phyloP scores from a whole-genome alignment of 495 filamentous ascomycete genomes.

The Aspergillus asperescens region DNA sequence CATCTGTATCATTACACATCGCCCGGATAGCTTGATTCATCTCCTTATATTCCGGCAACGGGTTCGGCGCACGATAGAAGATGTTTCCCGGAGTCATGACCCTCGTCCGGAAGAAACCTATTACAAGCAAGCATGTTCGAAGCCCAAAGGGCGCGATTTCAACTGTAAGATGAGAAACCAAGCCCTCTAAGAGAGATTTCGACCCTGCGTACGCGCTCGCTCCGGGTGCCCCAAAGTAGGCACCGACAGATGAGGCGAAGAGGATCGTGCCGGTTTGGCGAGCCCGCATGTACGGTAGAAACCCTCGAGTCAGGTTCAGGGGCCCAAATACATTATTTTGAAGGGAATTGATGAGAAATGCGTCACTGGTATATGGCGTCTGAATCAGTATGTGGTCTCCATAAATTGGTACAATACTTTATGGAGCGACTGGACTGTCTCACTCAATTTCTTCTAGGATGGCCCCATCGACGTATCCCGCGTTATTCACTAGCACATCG shows the following conservation, averaged over 20 bases:
- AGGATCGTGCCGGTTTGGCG: slow-evolving; percentile 39
- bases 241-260: slow-evolving; percentile 28
- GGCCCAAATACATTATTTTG: slow-evolving; percentile 40
- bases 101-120: slow-evolving; percentile 28
- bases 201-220: slow-evolving; percentile 16
- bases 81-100: slow-evolving; percentile 8
- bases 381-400: too few species aligned
- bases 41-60: slow-evolving; percentile 1
- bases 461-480: slow-evolving; percentile 36
- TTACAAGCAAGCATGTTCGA: slow-evolving; percentile 40
- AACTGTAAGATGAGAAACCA: slow-evolving; percentile 27
- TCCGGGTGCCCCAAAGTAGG: slow-evolving; percentile 18
- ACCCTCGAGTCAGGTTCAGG: slow-evolving; percentile 38
- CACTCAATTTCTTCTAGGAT: neutral
- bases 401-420: too few species aligned
- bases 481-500: slow-evolving; percentile 46
- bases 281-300: slow-evolving; percentile 40
- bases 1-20: neutral
- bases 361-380: slow-evolving; percentile 1
- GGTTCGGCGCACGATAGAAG: neutral
- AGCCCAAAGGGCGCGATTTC: slow-evolving; percentile 25
- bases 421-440: too few species aligned
- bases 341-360: neutral
- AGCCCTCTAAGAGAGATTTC: slow-evolving; percentile 30
- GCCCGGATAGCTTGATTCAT: slow-evolving; percentile 1